Percentiles rank a stretch among this genome's conserved stretches.
phyloP scores from a whole-genome alignment of 225 moss, liverwort and hornwort genomes.

The Bryum argenteum region DNA sequence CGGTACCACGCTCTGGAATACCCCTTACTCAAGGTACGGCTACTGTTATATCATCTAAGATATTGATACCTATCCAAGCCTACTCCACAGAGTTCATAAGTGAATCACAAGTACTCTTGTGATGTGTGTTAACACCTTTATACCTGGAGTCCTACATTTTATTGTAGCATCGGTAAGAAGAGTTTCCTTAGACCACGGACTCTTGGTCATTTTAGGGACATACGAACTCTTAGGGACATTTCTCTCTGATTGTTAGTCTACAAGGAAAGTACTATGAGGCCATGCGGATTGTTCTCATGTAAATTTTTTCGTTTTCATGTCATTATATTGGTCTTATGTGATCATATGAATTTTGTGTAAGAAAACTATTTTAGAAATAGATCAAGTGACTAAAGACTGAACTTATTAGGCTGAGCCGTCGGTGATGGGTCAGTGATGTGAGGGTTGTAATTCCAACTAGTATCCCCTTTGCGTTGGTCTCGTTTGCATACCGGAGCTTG shows the following conservation, averaged over 20 bases:
- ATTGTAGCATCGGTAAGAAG: constrained; percentile 12
- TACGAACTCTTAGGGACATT: neutral
- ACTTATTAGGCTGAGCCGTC: neutral
- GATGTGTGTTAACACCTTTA: neutral
- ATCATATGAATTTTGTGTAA: neutral
- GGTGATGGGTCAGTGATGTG: neutral
- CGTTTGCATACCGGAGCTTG: constrained; percentile 23
- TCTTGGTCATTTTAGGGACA: neutral
- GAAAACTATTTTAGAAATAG: neutral
- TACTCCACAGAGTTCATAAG: neutral
- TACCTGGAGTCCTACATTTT: constrained; percentile 5
- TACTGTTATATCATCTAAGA: constrained; percentile 15
- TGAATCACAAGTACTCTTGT: neutral
- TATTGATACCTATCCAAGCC: constrained; percentile 1
- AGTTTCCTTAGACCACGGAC: constrained; percentile 2
- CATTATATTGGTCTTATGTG: neutral
- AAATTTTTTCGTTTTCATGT: neutral
- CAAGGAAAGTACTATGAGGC: neutral
- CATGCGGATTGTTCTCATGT: neutral
- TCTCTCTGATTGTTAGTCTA: constrained; percentile 10
- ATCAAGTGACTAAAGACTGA: constrained; percentile 3
- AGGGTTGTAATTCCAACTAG: neutral
- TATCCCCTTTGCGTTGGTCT: constrained; percentile 15
- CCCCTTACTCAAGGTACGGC: constrained; percentile 50
- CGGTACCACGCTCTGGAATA: constrained; percentile 45